Conservation (phyloP, 805 yeast genomes). For the Cyberlindnera japonica region DNA sequence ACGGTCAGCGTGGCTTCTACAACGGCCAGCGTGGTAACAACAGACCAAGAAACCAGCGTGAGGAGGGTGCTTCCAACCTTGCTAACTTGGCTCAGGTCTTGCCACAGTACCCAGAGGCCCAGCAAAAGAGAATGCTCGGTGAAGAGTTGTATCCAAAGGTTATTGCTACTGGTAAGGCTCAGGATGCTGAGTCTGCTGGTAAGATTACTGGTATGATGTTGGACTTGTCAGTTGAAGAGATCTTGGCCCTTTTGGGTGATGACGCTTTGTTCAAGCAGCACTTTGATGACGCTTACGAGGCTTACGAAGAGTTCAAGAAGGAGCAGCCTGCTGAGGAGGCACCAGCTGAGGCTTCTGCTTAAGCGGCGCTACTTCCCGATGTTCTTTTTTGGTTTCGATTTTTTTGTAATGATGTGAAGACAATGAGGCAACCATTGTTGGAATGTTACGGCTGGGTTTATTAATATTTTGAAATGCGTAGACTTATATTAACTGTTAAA, state of each 20-base stretch:
- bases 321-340: constrained; percentile 17
- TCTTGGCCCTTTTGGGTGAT: constrained; percentile 83
- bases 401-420: constrained; percentile 2
- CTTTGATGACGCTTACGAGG: constrained; percentile 90
- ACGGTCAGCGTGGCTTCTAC: constrained; percentile 41
- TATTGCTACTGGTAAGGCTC: constrained; percentile 79
- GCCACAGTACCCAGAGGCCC: constrained; percentile 72
- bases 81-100: constrained; percentile 55
- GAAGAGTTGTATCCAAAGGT: constrained; percentile 95
- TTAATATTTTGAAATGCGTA: background rate
- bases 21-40: constrained; percentile 39
- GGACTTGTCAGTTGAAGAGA: constrained; percentile 90
- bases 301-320: constrained; percentile 84
- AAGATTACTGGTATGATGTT: constrained; percentile 98
- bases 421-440: constrained; percentile 1
- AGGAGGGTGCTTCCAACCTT: constrained; percentile 26
- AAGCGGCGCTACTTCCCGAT: constrained; percentile 1
- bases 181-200: constrained; percentile 94
- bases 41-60: constrained; percentile 36
- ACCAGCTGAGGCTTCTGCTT: constrained; percentile 17
- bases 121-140: constrained; percentile 96
- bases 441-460: constrained; percentile 5
- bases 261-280: constrained; percentile 86
- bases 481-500: background rate
- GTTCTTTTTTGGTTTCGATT: background rate